A percentile compares a stretch with the other conserved stretches of the same genome.
Evolutionary conservation across 208 protist species (phyloP).

Genomic region (Phytomonas serpens): DNA sequence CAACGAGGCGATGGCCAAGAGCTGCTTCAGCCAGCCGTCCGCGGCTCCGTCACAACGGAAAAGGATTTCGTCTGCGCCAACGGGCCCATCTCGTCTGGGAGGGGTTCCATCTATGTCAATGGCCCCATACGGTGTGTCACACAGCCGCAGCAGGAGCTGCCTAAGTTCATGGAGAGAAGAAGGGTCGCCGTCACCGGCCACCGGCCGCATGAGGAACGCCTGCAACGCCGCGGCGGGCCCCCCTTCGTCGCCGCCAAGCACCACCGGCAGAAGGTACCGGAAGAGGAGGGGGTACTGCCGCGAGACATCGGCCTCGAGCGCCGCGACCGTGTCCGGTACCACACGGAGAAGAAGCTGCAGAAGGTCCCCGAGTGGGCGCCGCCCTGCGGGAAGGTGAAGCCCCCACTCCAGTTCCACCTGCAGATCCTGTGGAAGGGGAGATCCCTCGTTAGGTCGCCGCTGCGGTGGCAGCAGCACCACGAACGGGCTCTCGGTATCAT

Average conservation of each 20-base stretch:
- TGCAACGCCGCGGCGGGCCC: neutral
- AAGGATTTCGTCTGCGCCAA: neutral
- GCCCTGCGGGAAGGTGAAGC: neutral
- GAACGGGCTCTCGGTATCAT: neutral
- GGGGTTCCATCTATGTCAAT: too few species aligned
- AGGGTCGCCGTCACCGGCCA: neutral
- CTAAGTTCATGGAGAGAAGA: neutral
- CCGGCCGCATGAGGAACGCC: neutral
- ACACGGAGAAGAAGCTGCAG: neutral
- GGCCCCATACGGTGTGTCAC: too few species aligned
- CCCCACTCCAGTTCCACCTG: neutral
- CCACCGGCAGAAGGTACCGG: neutral
- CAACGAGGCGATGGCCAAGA: neutral
- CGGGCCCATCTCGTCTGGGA: too few species aligned
- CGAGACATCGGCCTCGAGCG: neutral
- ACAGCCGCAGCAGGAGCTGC: neutral
- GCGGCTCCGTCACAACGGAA: too few species aligned
- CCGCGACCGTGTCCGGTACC: neutral
- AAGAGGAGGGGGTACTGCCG: neutral
- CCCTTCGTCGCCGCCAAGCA: neutral
- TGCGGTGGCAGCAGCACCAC: neutral
- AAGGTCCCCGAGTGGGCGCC: constrained; percentile 1
- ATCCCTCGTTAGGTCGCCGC: neutral
- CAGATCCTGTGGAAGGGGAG: neutral
- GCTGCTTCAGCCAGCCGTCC: neutral